These are phyloP conservation scores for Boletus huronensis DNA, from an alignment of 768 basidiomycete species.

Conservation along the genomic window DNA sequence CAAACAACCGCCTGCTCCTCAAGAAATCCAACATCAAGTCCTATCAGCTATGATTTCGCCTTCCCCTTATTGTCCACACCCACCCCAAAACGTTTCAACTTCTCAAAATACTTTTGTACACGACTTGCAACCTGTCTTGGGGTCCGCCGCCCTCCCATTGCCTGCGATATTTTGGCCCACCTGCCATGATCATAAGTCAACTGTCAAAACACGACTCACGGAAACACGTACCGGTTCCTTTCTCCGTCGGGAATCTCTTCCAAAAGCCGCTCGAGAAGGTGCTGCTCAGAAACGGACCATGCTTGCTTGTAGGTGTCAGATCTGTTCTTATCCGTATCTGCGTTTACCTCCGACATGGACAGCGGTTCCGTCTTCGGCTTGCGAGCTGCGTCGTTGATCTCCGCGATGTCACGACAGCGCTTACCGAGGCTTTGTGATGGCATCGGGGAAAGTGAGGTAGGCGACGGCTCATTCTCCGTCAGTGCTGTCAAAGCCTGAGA, in stretches of 20 bases:
- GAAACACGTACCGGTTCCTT: constrained; percentile 56
- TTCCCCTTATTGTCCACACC: constrained; percentile 35
- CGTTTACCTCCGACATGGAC: constrained; percentile 14
- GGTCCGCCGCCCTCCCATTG: constrained; percentile 75
- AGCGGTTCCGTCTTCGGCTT: constrained; percentile 16
- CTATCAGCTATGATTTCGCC: constrained; percentile 16
- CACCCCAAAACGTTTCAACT: constrained; percentile 71
- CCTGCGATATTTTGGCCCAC: constrained; percentile 78
- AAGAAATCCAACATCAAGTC: not conserved
- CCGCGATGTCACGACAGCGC: constrained; percentile 22
- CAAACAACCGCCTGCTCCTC: not conserved
- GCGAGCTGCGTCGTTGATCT: constrained; percentile 13
- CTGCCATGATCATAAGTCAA: constrained; percentile 34
- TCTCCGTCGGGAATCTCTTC: constrained; percentile 76
- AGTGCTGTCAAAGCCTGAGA: constrained; percentile 11
- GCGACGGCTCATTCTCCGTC: constrained; percentile 9
- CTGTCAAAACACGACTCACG: not conserved
- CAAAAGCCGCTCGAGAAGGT: constrained; percentile 67
- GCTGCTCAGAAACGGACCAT: constrained; percentile 76
- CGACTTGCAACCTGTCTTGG: constrained; percentile 85
- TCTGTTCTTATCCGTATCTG: constrained; percentile 24
- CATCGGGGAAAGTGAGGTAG: constrained; percentile 8
- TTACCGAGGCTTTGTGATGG: constrained; percentile 26
- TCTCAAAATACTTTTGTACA: constrained; percentile 86
- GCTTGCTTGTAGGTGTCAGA: constrained; percentile 78